These are phyloP conservation scores for Zygosaccharomyces lentus DNA, from an alignment of 805 yeast species.

Conservation along the genomic window DNA sequence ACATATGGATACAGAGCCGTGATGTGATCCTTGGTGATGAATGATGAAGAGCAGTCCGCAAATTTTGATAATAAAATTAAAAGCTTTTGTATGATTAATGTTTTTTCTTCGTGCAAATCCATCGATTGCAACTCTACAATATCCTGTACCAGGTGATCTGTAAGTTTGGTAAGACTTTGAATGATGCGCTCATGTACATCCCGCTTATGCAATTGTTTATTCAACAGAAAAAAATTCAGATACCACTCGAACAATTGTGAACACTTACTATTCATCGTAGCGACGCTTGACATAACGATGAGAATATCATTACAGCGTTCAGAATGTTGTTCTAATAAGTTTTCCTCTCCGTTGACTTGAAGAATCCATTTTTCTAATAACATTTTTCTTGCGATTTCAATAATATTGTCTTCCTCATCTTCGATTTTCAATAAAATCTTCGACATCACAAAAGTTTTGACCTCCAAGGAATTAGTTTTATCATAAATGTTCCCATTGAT, in stretches of 20 bases:
- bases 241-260: slow-evolving; percentile 46
- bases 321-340: slow-evolving; percentile 13
- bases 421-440: slow-evolving; percentile 52
- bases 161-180: slow-evolving; percentile 14
- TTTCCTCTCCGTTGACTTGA: slow-evolving; percentile 7
- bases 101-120: slow-evolving; percentile 20
- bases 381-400: slow-evolving; percentile 39
- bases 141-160: slow-evolving; percentile 26
- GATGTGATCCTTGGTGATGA: slow-evolving; percentile 65
- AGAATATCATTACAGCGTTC: slow-evolving; percentile 17
- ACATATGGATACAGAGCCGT: slow-evolving; percentile 61
- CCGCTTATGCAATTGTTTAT: slow-evolving; percentile 22
- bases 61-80: slow-evolving; percentile 47
- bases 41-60: slow-evolving; percentile 47
- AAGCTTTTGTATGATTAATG: neutral
- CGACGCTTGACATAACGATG: slow-evolving; percentile 40
- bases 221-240: slow-evolving; percentile 42
- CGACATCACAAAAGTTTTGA: slow-evolving; percentile 45
- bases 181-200: slow-evolving; percentile 10
- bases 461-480: slow-evolving; percentile 27
- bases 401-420: slow-evolving; percentile 63
- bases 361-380: slow-evolving; percentile 40
- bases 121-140: slow-evolving; percentile 31
- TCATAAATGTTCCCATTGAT: slow-evolving; percentile 47
- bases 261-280: slow-evolving; percentile 38